Conservation (phyloP, 768 basidiomycete genomes). For the Lactarius sanguifluus region DNA sequence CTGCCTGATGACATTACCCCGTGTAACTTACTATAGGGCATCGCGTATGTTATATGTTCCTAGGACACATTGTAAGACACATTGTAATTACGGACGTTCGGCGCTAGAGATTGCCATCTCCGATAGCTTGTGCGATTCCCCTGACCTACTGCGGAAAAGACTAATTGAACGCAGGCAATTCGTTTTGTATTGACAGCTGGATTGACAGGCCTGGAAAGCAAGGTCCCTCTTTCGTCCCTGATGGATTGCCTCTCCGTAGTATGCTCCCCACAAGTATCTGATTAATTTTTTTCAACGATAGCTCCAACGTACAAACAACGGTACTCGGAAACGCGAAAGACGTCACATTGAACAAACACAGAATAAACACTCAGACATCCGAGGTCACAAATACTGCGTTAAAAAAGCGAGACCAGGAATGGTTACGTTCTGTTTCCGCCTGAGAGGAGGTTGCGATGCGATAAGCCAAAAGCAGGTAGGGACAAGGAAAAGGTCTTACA, state of each 20-base stretch:
- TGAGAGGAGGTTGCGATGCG: constrained; percentile 1
- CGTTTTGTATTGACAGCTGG: background rate
- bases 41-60: background rate
- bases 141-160: background rate
- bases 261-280: background rate
- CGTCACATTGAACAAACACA: background rate
- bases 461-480: constrained; percentile 1
- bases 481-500: constrained; percentile 12
- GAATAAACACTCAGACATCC: background rate
- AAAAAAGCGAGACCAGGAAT: constrained; percentile 27
- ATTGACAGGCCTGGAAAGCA: background rate
- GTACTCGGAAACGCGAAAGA: background rate
- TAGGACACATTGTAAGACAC: background rate
- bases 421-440: constrained; percentile 23
- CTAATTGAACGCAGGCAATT: background rate
- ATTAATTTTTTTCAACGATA: background rate
- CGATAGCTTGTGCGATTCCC: background rate
- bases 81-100: background rate
- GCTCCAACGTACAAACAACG: background rate
- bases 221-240: background rate
- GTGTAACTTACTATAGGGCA: background rate
- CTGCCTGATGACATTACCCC: background rate
- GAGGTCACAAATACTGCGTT: constrained; percentile 18
- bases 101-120: too few species aligned
- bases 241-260: background rate